Evolutionary conservation across 148 eudicot species (phyloP), one percentile per base, ranked within the genome.

Genomic region (Amaranthus cruentus): DNA sequence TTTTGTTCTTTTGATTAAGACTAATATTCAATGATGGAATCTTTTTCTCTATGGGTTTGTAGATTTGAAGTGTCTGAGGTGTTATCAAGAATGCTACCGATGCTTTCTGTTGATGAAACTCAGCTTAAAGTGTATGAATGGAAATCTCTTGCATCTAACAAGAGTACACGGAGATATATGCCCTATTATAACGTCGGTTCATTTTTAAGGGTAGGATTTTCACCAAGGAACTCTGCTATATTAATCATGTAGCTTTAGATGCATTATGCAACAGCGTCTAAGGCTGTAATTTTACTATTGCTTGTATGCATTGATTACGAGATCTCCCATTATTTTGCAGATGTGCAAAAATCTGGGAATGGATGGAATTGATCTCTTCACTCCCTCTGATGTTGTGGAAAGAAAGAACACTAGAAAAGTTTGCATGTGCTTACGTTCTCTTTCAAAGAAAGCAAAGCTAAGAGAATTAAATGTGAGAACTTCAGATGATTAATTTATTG

Each of bases 351-450:
- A 82, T 71, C 52, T 91, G 82, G 97, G 94, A 42, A 68, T 91
- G 83, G 79, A 80, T 78, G 84, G 90, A 62, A 88, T 91, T 75
- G 97, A 91, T 84, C 88, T 91, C 64, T 89, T 91, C 82, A 84
- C 90, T 55, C 89, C 97, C 57, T 86, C 97, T 21, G 97, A 91
- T 79, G 97, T 89, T 70, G 97, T 91, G 51, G 91, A 91, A 83
- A 89, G 81, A 74, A 82, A 86, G 83, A 76, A 89, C 78, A 88
- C 83, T 49, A 75, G 97, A 66, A 89, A 89, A 85, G 97, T 91
- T 73, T 91, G 97, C 86, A 79, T 91, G 50, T 91, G 97, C 75
- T 74, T 91, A 77, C 88, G 97, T 43, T 88, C 89, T 52, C 80
- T 91, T 44, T 86, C 94, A 56, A 91, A 80, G 80, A 87, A 77